Conservation (phyloP, 1,284 basidiomycete genomes). For the Xerocomus minutiporus region DNA sequence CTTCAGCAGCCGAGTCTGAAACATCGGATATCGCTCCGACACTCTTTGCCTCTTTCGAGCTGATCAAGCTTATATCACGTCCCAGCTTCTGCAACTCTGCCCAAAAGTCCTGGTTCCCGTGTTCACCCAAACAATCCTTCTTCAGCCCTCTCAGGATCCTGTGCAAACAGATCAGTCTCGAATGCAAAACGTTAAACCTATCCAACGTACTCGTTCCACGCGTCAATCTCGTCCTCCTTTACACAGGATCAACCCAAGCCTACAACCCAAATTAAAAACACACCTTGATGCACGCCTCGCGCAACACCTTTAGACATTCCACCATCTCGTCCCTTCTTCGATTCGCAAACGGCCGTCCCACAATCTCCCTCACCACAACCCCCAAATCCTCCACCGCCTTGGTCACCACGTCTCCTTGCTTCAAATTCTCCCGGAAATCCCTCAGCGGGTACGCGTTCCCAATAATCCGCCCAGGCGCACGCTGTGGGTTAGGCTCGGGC, state of each 20-base stretch:
- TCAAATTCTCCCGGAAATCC: constrained; percentile 71
- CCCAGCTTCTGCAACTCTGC: constrained; percentile 48
- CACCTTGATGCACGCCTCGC: constrained; percentile 62
- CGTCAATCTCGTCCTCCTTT: constrained; percentile 73
- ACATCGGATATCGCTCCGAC: constrained; percentile 52
- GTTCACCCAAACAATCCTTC: constrained; percentile 45
- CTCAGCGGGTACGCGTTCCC: constrained; percentile 68
- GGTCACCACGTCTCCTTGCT: constrained; percentile 69
- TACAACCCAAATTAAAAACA: constrained; percentile 14
- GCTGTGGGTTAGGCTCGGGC: constrained; percentile 39
- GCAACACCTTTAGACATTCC: constrained; percentile 65
- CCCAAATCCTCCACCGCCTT: constrained; percentile 80
- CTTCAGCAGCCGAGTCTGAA: constrained; percentile 44
- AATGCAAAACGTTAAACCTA: neutral
- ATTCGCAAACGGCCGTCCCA: constrained; percentile 63
- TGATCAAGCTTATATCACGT: constrained; percentile 56
- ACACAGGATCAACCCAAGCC: neutral
- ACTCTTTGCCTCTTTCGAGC: constrained; percentile 53
- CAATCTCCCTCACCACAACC: constrained; percentile 65
- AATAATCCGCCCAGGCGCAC: constrained; percentile 57
- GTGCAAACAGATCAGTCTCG: neutral
- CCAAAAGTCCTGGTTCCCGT: constrained; percentile 68
- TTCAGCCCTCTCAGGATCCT: constrained; percentile 61
- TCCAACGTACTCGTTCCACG: constrained; percentile 66
- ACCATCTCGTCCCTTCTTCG: constrained; percentile 65